Conservation (phyloP, 768 basidiomycete genomes). For the Infundibulicybe gibba region DNA sequence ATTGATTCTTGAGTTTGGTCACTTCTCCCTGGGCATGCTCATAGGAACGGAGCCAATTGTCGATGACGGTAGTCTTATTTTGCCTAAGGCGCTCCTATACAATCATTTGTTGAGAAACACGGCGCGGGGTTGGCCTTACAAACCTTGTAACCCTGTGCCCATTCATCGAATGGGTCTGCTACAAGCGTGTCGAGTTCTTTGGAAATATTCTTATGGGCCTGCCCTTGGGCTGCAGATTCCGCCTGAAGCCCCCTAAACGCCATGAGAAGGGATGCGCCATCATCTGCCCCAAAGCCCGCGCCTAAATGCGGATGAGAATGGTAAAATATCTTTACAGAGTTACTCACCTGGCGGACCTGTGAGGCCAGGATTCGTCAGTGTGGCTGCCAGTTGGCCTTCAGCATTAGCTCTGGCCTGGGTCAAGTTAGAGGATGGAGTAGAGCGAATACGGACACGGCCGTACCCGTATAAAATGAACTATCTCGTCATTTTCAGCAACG, state of each 20-base stretch:
- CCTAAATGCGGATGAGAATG: slow-evolving; percentile 27
- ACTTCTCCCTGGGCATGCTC: slow-evolving; percentile 69
- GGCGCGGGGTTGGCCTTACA: slow-evolving; percentile 10
- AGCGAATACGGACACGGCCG: slow-evolving; percentile 15
- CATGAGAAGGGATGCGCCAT: slow-evolving; percentile 79
- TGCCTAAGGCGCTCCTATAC: slow-evolving; percentile 58
- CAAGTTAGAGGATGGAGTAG: slow-evolving; percentile 4
- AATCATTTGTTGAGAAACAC: slow-evolving; percentile 6
- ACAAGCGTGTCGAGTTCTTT: slow-evolving; percentile 75
- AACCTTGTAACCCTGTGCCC: slow-evolving; percentile 77
- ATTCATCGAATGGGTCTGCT: slow-evolving; percentile 74
- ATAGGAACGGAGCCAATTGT: slow-evolving; percentile 67
- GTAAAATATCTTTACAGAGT: neutral
- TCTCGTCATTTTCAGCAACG: slow-evolving; percentile 77
- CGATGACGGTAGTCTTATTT: slow-evolving; percentile 54
- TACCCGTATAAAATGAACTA: slow-evolving; percentile 80
- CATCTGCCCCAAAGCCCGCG: slow-evolving; percentile 72
- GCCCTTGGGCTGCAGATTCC: slow-evolving; percentile 71
- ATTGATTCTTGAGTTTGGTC: slow-evolving; percentile 69
- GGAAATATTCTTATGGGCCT: slow-evolving; percentile 66
- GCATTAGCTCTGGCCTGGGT: slow-evolving; percentile 67
- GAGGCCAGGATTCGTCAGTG: slow-evolving; percentile 48
- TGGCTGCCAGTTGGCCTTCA: slow-evolving; percentile 60
- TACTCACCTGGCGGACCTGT: slow-evolving; percentile 47
- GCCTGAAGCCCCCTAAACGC: slow-evolving; percentile 78